phyloP scores from a whole-genome alignment of 1,284 basidiomycete genomes.

The Cryptococcus neoformans region DNA sequence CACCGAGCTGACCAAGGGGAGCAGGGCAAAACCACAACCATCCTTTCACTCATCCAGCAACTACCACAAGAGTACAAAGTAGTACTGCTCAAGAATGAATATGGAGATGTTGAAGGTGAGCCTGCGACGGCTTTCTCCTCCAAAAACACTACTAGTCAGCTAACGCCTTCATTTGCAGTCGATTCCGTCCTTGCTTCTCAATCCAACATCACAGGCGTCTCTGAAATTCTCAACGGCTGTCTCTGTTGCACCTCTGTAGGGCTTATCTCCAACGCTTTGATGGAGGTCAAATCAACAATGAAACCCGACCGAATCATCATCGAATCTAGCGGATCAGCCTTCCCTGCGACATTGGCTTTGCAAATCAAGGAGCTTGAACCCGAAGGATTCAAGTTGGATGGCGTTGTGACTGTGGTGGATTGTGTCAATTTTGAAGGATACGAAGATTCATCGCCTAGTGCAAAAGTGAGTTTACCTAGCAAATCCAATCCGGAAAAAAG shows the following conservation, averaged over 20 bases:
- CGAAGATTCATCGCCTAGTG: slow-evolving; percentile 82
- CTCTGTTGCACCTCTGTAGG: slow-evolving; percentile 91
- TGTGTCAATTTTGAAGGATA: slow-evolving; percentile 83
- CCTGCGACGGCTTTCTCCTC: neutral
- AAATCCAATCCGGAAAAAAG: neutral
- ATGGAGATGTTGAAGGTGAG: slow-evolving; percentile 47
- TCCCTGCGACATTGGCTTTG: slow-evolving; percentile 79
- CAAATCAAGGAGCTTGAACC: slow-evolving; percentile 82
- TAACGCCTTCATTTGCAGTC: slow-evolving; percentile 49
- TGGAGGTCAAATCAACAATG: slow-evolving; percentile 83
- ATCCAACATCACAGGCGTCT: slow-evolving; percentile 75
- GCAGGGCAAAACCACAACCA: slow-evolving; percentile 57
- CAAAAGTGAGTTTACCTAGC: slow-evolving; percentile 51
- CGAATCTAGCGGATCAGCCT: slow-evolving; percentile 76
- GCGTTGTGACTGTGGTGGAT: slow-evolving; percentile 83
- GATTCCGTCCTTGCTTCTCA: slow-evolving; percentile 82
- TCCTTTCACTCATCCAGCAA: slow-evolving; percentile 74
- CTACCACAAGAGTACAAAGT: slow-evolving; percentile 74
- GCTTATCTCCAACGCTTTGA: slow-evolving; percentile 80
- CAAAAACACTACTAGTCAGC: no score
- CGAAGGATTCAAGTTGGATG: slow-evolving; percentile 74
- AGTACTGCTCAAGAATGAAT: slow-evolving; percentile 68
- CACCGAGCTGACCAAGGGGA: neutral
- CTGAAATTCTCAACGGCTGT: slow-evolving; percentile 89
- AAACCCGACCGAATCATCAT: slow-evolving; percentile 84